These are phyloP conservation scores for Spiraea crenata DNA, from an alignment of 331 rosid genomes.

Conservation along the genomic window DNA sequence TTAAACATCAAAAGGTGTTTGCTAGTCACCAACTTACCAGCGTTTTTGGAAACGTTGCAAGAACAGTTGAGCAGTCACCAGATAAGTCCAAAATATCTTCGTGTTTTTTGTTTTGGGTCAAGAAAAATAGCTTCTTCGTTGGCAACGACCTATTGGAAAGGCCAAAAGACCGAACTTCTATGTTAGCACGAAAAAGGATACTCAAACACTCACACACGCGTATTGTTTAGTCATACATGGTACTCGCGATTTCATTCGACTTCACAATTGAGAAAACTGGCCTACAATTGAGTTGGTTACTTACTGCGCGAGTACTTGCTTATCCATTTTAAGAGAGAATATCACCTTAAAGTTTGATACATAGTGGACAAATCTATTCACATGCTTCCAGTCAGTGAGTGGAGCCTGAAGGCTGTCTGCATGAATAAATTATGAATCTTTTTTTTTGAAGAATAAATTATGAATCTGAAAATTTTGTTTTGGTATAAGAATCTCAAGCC, in stretches of 20 bases:
- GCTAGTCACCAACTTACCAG: too few relatives aligned
- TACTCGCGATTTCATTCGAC: not conserved
- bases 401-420: too few relatives aligned
- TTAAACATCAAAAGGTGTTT: too few relatives aligned
- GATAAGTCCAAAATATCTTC: not conserved
- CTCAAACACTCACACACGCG: not conserved
- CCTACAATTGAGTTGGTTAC: not conserved
- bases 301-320: fast-evolving
- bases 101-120: too few relatives aligned
- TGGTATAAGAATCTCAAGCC: too few relatives aligned
- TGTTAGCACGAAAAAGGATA: not conserved
- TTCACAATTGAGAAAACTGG: not conserved
- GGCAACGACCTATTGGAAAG: not conserved
- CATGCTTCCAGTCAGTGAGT: not conserved
- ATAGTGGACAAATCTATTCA: too few relatives aligned
- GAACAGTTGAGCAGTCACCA: too few relatives aligned
- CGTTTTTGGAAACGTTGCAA: too few relatives aligned
- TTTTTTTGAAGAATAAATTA: too few relatives aligned
- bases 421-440: too few relatives aligned
- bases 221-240: not conserved
- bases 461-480: too few relatives aligned
- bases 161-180: not conserved
- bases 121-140: not conserved
- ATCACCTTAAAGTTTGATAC: too few relatives aligned
- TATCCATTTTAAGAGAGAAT: not conserved